Evolutionary conservation across 441 rosid genomes (phyloP).

Genomic region (Brassica hybrid): DNA sequence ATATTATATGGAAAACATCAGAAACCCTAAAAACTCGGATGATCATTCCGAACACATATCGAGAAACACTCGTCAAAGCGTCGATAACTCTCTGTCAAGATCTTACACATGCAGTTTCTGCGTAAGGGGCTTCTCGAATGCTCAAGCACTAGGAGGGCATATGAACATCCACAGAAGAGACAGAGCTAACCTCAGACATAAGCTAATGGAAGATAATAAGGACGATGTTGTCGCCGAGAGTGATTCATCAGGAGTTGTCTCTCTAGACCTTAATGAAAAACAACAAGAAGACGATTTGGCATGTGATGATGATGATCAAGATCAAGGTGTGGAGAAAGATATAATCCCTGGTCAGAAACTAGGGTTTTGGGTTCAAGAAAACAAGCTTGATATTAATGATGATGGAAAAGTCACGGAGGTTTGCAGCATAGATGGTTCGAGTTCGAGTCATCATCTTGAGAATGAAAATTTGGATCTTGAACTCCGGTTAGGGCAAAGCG

Average conservation of each 20-base stretch:
- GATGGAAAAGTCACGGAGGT: conserved; percentile 22
- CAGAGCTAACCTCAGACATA: conserved; percentile 62
- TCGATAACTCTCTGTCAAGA: conserved; percentile 42
- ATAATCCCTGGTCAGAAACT: conserved; percentile 26
- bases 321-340: conserved; percentile 29
- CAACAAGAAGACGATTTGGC: conserved; percentile 23
- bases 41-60: conserved; percentile 36
- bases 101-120: conserved; percentile 66
- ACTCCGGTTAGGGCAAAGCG: conserved; percentile 46
- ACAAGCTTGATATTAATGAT: conserved; percentile 29
- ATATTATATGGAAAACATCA: conserved; percentile 29
- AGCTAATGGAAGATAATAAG: conserved; percentile 37
- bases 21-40: conserved; percentile 29
- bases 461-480: conserved; percentile 42
- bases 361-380: conserved; percentile 41
- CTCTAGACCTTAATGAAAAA: conserved; percentile 38
- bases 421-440: conserved; percentile 34
- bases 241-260: conserved; percentile 36
- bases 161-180: conserved; percentile 76
- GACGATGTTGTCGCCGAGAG: conserved; percentile 26
- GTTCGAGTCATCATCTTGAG: conserved; percentile 31
- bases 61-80: conserved; percentile 34
- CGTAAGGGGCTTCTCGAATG: conserved; percentile 68
- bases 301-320: too few relatives aligned
- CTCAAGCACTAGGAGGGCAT: conserved; percentile 77